Percentiles rank a stretch among this genome's conserved stretches.
Conservation (phyloP, 2,329 filamentous ascomycete species). For the Claviceps sp. region DNA sequence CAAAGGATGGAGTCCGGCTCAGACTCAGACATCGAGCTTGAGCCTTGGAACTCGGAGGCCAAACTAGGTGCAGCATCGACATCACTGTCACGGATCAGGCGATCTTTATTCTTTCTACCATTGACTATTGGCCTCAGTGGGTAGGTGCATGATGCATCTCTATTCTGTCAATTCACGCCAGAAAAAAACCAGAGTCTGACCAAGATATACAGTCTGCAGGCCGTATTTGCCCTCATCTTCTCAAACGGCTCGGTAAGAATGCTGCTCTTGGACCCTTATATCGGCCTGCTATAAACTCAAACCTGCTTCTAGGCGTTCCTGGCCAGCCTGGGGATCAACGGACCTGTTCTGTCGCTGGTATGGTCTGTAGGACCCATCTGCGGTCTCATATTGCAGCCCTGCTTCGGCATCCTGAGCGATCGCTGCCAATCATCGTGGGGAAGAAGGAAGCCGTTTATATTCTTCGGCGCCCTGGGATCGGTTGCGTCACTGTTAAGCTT, state of each 20-base stretch:
- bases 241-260: not conserved
- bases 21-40: not conserved
- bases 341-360: not conserved
- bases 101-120: not conserved
- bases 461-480: not conserved
- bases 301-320: not conserved
- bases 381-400: not conserved
- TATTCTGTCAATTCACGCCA: too few relatives aligned
- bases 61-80: not conserved
- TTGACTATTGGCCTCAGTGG: not conserved
- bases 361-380: not conserved
- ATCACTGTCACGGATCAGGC: not conserved
- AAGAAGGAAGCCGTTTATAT: not conserved
- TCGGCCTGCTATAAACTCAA: not conserved
- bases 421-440: not conserved
- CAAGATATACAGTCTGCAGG: not conserved
- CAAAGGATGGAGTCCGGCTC: not conserved
- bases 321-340: not conserved
- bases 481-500: not conserved
- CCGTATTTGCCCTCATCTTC: not conserved
- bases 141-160: not conserved
- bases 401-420: not conserved
- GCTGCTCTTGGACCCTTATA: not conserved
- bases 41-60: not conserved
- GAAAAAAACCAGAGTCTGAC: too few relatives aligned